A percentile compares a stretch with the other conserved stretches of the same genome.
phyloP scores from a whole-genome alignment of 73 alveolate genomes.

The Uronychia binucleata region DNA sequence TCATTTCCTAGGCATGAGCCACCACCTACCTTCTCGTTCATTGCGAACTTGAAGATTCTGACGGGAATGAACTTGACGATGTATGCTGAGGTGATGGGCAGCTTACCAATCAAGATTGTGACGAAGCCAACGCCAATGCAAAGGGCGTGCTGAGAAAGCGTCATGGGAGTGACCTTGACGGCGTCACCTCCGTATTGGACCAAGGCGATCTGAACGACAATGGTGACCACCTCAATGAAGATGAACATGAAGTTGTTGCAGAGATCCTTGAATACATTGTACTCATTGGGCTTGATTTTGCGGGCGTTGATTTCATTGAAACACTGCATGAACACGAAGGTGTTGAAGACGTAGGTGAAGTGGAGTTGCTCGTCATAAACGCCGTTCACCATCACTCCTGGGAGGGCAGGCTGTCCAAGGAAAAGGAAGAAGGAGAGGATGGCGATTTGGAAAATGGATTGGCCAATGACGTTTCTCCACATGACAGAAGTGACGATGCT shows the following conservation, averaged over 20 bases:
- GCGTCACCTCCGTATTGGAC: conserved; percentile 91
- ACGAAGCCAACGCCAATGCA: conserved; percentile 77
- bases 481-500: conserved; percentile 73
- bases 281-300: conserved; percentile 78
- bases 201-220: conserved; percentile 78
- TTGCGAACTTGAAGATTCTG: not conserved
- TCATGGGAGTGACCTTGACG: conserved; percentile 75
- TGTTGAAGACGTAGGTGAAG: conserved; percentile 83
- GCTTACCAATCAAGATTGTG: conserved; percentile 45
- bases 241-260: conserved; percentile 82
- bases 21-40: not conserved
- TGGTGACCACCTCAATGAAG: conserved; percentile 63
- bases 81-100: conserved; percentile 56
- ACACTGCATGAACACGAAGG: conserved; percentile 92
- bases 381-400: not conserved
- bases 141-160: conserved; percentile 63
- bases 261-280: conserved; percentile 86
- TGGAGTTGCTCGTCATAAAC: conserved; percentile 62
- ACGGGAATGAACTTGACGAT: not conserved
- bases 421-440: conserved; percentile 52
- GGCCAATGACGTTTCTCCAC: conserved; percentile 84
- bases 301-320: conserved; percentile 91
- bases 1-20: too few species aligned
- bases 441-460: conserved; percentile 61
- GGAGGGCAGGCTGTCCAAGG: conserved; percentile 13